Evolutionary conservation across 148 eudicot species (phyloP).

Genomic region (Fagopyrum esculentum): DNA sequence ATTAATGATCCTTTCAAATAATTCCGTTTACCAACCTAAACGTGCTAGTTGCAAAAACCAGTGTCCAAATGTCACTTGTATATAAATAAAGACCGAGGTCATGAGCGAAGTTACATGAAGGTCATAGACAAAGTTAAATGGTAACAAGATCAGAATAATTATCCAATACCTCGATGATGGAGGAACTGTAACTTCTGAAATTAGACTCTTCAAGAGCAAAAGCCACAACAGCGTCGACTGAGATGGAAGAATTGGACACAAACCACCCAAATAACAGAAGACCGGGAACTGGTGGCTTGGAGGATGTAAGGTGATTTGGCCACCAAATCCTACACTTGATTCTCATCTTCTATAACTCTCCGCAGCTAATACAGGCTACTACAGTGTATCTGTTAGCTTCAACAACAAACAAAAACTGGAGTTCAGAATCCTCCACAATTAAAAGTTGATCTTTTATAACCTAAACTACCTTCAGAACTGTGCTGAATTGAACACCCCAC

Average conservation of each 20-base stretch:
- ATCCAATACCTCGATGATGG: conserved; percentile 35
- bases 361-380: background rate
- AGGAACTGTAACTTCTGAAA: conserved; percentile 24
- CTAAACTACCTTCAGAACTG: no score
- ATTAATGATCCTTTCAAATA: background rate
- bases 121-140: background rate
- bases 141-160: background rate
- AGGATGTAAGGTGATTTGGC: conserved; percentile 45
- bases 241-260: conserved; percentile 31
- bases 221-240: conserved; percentile 74
- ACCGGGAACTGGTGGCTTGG: conserved; percentile 15
- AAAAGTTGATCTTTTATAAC: no score
- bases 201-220: conserved; percentile 42
- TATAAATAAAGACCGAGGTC: no score
- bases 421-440: background rate
- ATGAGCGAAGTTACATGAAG: background rate
- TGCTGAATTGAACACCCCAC: no score
- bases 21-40: background rate
- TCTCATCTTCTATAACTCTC: conserved; percentile 2
- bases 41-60: background rate
- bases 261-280: conserved; percentile 79
- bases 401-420: background rate
- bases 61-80: background rate
- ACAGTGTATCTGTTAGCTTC: background rate
- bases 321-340: conserved; percentile 81